Evolutionary conservation across 768 basidiomycete genomes (phyloP).

Genomic region (Suillus lakei): DNA sequence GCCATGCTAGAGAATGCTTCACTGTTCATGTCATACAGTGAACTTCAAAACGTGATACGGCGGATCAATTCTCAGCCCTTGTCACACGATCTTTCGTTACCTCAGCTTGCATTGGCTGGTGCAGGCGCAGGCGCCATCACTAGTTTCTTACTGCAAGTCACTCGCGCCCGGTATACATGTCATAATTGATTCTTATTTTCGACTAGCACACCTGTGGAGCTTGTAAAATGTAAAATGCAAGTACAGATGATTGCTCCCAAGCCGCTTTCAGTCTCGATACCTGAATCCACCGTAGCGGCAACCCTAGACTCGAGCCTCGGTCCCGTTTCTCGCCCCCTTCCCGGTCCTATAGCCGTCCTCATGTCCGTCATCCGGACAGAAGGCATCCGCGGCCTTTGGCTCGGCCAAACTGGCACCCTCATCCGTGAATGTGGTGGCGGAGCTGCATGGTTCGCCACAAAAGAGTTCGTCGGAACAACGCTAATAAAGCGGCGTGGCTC

Average conservation of each 20-base stretch:
- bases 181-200: not conserved
- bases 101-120: conserved; percentile 79
- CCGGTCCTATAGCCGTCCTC: conserved; percentile 78
- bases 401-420: conserved; percentile 92
- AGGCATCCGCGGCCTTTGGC: conserved; percentile 91
- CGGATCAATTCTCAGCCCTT: conserved; percentile 38
- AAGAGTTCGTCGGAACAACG: conserved; percentile 71
- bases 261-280: conserved; percentile 19
- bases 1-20: conserved; percentile 93
- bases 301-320: conserved; percentile 11
- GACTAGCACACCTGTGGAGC: conserved; percentile 86
- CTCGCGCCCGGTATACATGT: not conserved
- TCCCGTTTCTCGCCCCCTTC: conserved; percentile 41
- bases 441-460: conserved; percentile 89
- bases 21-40: conserved; percentile 85
- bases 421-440: conserved; percentile 93
- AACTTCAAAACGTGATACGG: conserved; percentile 68
- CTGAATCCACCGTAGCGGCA: conserved; percentile 19
- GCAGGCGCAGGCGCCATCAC: conserved; percentile 87
- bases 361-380: conserved; percentile 61
- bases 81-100: conserved; percentile 54
- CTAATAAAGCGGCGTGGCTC: conserved; percentile 58
- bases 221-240: conserved; percentile 98
- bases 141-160: conserved; percentile 82
- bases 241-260: conserved; percentile 77